Evolutionary conservation across 805 yeast genomes (phyloP).

Genomic region (Metschnikowia kunwiensis): DNA sequence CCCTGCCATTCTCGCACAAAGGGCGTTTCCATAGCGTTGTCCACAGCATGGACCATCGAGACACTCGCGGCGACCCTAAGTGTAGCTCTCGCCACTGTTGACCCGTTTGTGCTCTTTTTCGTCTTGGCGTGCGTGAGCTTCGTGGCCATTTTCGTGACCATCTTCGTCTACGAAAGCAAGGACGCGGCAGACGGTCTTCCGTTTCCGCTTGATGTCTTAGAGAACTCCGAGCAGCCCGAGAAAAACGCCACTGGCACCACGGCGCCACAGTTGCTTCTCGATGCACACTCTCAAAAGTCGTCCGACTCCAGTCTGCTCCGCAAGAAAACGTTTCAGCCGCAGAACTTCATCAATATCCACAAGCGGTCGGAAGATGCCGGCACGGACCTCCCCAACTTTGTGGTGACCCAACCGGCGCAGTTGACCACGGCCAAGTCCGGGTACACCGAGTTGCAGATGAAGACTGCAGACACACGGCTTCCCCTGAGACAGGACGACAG

Average conservation of each 20-base stretch:
- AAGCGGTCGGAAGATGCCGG: constrained; percentile 3
- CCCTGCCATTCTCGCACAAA: constrained; percentile 40
- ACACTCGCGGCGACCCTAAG: constrained; percentile 4
- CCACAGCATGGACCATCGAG: constrained; percentile 11
- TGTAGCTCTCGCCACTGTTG: constrained; percentile 3
- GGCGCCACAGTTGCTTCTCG: constrained; percentile 1
- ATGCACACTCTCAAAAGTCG: constrained; percentile 29
- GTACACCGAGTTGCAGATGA: constrained; percentile 7
- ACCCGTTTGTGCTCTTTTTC: constrained; percentile 7
- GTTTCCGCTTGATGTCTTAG: constrained; percentile 3
- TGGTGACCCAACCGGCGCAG: constrained; percentile 2
- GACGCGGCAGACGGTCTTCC: constrained; percentile 6
- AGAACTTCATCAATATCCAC: constrained; percentile 9
- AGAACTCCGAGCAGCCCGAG: constrained; percentile 2
- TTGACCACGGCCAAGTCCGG: constrained; percentile 11
- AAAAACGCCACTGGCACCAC: no score
- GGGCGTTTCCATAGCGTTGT: constrained; percentile 13
- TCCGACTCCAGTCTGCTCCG: constrained; percentile 2
- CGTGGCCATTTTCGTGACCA: constrained; percentile 1
- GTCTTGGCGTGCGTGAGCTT: constrained; percentile 4
- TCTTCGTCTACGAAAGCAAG: constrained; percentile 1
- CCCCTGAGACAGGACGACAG: constrained; percentile 1
- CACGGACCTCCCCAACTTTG: constrained; percentile 4
- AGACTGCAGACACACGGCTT: constrained; percentile 11
- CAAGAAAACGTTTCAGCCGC: constrained; percentile 7